Percentiles rank a stretch among this genome's conserved stretches.
These are phyloP conservation scores for Phytophthora boehmeriae DNA, from an alignment of 352 stramenopile species.

Conservation along the genomic window DNA sequence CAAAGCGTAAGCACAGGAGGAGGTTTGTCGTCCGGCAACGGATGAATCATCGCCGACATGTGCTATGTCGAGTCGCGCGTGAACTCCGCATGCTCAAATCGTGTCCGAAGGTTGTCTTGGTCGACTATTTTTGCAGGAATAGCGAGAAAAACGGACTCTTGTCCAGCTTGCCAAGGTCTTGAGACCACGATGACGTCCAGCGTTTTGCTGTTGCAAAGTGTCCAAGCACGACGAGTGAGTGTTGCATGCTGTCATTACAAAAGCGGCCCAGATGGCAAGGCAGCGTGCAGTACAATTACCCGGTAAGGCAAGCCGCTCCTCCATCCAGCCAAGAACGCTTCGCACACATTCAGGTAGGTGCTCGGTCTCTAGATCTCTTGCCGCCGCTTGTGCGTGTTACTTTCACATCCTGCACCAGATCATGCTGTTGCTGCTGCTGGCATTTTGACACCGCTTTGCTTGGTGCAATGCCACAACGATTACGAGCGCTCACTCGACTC, in stretches of 20 bases:
- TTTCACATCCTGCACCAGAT: background rate
- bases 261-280: too few species aligned
- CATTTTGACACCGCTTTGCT: background rate
- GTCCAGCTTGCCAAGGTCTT: too few species aligned
- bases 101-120: background rate
- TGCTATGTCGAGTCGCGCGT: background rate
- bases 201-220: too few species aligned
- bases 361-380: background rate
- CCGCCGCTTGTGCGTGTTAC: background rate
- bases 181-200: too few species aligned
- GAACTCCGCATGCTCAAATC: background rate
- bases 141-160: background rate
- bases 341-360: background rate
- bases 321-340: background rate
- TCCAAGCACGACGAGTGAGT: too few species aligned
- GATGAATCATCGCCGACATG: constrained; percentile 24
- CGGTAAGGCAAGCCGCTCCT: too few species aligned
- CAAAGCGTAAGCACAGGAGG: constrained; percentile 1
- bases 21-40: constrained; percentile 11
- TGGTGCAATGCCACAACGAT: background rate
- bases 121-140: constrained; percentile 1
- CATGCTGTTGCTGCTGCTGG: background rate
- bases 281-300: too few species aligned
- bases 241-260: too few species aligned
- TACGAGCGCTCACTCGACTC: background rate